Conservation (phyloP, 1,139 yeast genomes). For the Diutina sp. region DNA sequence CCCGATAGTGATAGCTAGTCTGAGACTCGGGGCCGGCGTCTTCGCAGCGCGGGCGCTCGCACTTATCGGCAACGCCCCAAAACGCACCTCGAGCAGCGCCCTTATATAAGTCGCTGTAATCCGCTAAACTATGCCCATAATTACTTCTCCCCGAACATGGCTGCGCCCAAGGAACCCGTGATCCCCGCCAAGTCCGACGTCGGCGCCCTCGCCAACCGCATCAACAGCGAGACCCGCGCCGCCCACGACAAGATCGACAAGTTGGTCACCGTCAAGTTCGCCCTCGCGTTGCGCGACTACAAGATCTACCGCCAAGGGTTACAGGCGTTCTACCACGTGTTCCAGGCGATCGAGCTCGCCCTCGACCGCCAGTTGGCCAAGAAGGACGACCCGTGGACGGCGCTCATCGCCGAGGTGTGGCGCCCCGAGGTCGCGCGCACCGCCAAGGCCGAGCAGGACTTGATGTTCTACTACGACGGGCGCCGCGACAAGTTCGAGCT, state of each 20-base stretch:
- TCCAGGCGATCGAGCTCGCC: slow-evolving; percentile 51
- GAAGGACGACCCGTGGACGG: slow-evolving; percentile 21
- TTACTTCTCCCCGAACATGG: background rate
- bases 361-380: slow-evolving; percentile 31
- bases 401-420: slow-evolving; percentile 43
- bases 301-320: slow-evolving; percentile 72
- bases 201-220: slow-evolving; percentile 76
- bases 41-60: background rate
- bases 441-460: slow-evolving; percentile 44
- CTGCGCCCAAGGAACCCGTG: slow-evolving; percentile 24
- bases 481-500: slow-evolving; percentile 38
- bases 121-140: too few relatives aligned
- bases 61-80: background rate
- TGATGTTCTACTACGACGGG: slow-evolving; percentile 52
- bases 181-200: slow-evolving; percentile 63
- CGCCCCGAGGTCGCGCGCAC: slow-evolving; percentile 60
- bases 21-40: background rate
- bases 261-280: slow-evolving; percentile 55
- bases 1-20: background rate
- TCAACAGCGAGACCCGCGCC: slow-evolving; percentile 52
- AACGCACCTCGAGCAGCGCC: background rate
- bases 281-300: slow-evolving; percentile 64
- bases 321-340: slow-evolving; percentile 67
- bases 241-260: slow-evolving; percentile 62
- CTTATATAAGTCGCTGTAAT: too few relatives aligned